Evolutionary conservation across 1,139 yeast species (phyloP).

Genomic region (Kazachstania sp.): DNA sequence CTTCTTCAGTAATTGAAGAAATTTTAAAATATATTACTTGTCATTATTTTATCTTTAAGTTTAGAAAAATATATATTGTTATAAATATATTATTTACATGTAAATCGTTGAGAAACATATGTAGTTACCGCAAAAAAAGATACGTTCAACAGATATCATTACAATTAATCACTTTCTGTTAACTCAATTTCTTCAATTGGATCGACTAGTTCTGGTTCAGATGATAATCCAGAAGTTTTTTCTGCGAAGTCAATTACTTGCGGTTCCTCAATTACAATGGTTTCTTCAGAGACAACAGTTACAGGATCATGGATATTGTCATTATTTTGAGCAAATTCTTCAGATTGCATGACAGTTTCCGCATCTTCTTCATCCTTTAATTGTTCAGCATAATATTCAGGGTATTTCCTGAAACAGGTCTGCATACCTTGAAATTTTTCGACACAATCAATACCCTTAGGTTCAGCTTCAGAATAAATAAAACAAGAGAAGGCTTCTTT

Average conservation of each 20-base stretch:
- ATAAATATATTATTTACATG: slow-evolving; percentile 2
- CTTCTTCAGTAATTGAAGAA: not conserved
- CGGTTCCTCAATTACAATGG: not conserved
- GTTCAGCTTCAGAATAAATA: slow-evolving; percentile 89
- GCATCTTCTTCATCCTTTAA: slow-evolving; percentile 58
- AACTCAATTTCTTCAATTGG: slow-evolving; percentile 9
- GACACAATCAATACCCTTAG: slow-evolving; percentile 95
- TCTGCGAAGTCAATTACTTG: not conserved
- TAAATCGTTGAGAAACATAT: not conserved
- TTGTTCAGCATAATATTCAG: slow-evolving; percentile 91
- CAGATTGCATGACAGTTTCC: not conserved
- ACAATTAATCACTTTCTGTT: slow-evolving; percentile 7
- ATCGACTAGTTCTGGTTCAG: not conserved
- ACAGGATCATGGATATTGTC: slow-evolving; percentile 10
- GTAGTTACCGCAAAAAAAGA: not conserved
- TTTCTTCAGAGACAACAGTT: not conserved
- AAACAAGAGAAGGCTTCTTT: slow-evolving; percentile 95
- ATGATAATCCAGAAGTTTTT: not conserved
- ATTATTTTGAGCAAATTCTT: slow-evolving; percentile 9
- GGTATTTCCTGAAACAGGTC: slow-evolving; percentile 85
- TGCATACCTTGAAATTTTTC: slow-evolving; percentile 91
- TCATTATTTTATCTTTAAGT: not conserved
- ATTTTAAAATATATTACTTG: not conserved
- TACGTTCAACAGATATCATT: not conserved
- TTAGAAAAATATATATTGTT: not conserved